Evolutionary conservation across 148 eudicot genomes (phyloP).

Genomic region (Chenopodium formosanum): DNA sequence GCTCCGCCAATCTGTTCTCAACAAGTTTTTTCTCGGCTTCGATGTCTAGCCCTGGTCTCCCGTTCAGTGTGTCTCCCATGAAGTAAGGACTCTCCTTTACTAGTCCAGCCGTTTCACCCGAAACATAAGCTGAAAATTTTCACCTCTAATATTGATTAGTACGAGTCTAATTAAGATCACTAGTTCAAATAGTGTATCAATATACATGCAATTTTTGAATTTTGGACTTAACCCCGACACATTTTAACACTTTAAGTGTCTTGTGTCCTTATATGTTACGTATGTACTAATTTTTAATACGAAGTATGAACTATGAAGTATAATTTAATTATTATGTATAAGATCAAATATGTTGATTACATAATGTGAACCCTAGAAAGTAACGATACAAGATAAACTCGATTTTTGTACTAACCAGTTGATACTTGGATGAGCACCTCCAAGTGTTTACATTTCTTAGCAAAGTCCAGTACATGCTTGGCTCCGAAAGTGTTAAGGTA

Average conservation of each 20-base stretch:
- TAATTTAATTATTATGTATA: too few relatives aligned
- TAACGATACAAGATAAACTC: not conserved
- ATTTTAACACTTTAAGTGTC: too few relatives aligned
- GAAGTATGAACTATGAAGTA: too few relatives aligned
- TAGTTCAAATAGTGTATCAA: not conserved
- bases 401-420: conserved; percentile 42
- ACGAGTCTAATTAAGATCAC: not conserved
- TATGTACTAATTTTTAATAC: too few relatives aligned
- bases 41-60: conserved; percentile 40
- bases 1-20: conserved; percentile 38
- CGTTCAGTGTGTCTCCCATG: conserved; percentile 45
- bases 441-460: conserved; percentile 56
- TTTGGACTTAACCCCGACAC: too few relatives aligned
- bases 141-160: not conserved
- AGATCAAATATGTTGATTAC: too few relatives aligned
- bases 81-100: conserved; percentile 38
- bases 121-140: conserved; percentile 43
- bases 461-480: conserved; percentile 51
- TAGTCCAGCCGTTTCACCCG: conserved; percentile 47
- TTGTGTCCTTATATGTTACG: too few relatives aligned
- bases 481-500: conserved; percentile 57
- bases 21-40: conserved; percentile 42
- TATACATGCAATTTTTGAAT: too few relatives aligned
- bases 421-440: conserved; percentile 60
- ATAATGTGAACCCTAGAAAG: too few relatives aligned